Base-by-base conservation (phyloP, 2,329 filamentous ascomycete species). In the Colletotrichum filicis region DNA sequence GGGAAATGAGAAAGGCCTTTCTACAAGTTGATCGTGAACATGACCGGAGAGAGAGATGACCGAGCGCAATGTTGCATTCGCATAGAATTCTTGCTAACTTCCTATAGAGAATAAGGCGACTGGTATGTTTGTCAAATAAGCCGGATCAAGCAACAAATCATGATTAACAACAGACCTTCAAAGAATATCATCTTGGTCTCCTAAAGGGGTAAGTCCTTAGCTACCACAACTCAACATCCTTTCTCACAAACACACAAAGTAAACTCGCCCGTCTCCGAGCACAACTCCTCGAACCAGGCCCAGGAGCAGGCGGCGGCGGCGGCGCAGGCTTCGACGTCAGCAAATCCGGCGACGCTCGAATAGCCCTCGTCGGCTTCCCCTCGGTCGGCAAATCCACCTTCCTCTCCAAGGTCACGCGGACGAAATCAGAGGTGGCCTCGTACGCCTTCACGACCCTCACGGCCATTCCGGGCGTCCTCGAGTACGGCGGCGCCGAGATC, bases 381-480 rank as follows among this genome's bases (percentile, higher is more conserved):
- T 99, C 97, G 0, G 97, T 99, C 64, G 97, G 97, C 82, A 99
- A 99, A 86, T 99, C 97, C 2, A 99, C 97, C 0, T 98, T 99
- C 81, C 83, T 99, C n/a, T 98, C 95, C 61, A 98, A 98, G 81
- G 97, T 99, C 82, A 99, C 97, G 62, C 98, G 98, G 85, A 99
- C 97, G 52, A 95, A 95, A 80, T 98, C 95, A 63, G 96, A 98
- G 82, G 95, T 98, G 32, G 97, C 97, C 1, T 94, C 97, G 0
- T 99, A 99, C 81, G 92, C 96, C 69, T 99, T 99, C 90, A 99
- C 97, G 12, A 99, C 97, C 1, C 88, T 99, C 57, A 99, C 97
- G 11, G 97, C 97, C 46, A 99, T 99, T 77, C 97, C 97, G 1
- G 97, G 97, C 77, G 97, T 99, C 52, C 90, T 99, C 67, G 96